Evolutionary conservation across 2,329 filamentous ascomycete species (phyloP), one percentile per base, ranked within the genome.

Genomic region (Plenodomus biglobosus): DNA sequence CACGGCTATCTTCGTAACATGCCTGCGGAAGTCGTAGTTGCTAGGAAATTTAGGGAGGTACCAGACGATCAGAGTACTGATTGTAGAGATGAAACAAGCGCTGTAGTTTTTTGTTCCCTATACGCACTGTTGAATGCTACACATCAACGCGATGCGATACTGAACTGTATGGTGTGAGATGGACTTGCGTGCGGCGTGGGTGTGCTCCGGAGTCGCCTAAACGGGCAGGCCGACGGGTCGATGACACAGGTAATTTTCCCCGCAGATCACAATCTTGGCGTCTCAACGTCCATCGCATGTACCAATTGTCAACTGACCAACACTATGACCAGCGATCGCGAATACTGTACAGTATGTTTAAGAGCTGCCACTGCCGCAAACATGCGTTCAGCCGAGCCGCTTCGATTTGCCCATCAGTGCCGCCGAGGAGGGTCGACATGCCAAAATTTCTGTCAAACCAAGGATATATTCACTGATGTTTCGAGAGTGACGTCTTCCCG

Each of bases 401-500:
- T 15, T 32, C 11, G 3, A 6, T 11, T 3, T 32, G 27, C 11
- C 8, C 11, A 6, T 10, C 8, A 32, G 13, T 32, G 15, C 27
- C 13, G 27, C 27, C 27, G 27, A 32, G 27, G 27, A 32, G 7
- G 6, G 3, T 32, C 27, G 5, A 32, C 8, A 32, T 3, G 8
- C 27, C 13, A 15, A 15, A 15, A 32, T 15, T 15, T 32, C 13
- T 7, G 11, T 7, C 27, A 32, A 32, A 32, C n/a, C 27, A 32
- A 32, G 27, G 27, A 32, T 15, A 32, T 3, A 7, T 15, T 32
- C 27, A 32, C 13, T 3, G 13, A 32, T 7, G 6, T 32, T 32
- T 7, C 27, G 27, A 32, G 27, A 32, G 27, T 59, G 56, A 56
- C 56, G 53, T 59, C 56, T 46, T 48, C 38, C 46, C 37, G 37